These are phyloP conservation scores for Curvularia spicifera DNA, from an alignment of 2,329 filamentous ascomycete species.

Conservation along the genomic window DNA sequence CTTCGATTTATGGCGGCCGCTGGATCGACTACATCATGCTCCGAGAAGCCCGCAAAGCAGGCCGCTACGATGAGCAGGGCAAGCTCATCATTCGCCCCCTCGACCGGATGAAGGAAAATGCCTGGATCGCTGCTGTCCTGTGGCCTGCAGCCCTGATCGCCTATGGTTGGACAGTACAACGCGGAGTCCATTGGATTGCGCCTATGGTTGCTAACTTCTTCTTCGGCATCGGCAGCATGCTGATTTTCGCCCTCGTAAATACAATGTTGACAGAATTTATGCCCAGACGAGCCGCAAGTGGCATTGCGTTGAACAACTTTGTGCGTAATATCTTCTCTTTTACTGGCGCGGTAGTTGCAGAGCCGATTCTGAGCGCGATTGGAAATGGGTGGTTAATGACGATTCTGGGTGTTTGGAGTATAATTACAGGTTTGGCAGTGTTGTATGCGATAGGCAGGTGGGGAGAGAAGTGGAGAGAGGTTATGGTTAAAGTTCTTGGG, in stretches of 20 bases:
- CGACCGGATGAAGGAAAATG: constrained; percentile 52
- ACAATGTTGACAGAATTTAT: constrained; percentile 53
- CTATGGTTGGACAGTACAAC: constrained; percentile 48
- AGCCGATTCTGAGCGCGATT: constrained; percentile 44
- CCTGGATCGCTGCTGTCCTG: constrained; percentile 46
- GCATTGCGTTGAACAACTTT: constrained; percentile 52
- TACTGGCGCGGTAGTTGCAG: constrained; percentile 46
- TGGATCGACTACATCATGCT: constrained; percentile 52
- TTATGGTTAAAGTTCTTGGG: constrained; percentile 60
- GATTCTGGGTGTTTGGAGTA: constrained; percentile 54
- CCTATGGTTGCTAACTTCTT: constrained; percentile 52
- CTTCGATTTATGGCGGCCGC: constrained; percentile 46
- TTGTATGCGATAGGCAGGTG: constrained; percentile 68
- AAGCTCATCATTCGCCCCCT: constrained; percentile 46
- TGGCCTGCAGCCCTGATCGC: constrained; percentile 48
- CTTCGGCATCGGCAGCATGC: constrained; percentile 50
- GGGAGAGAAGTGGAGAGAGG: constrained; percentile 67
- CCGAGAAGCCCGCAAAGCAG: constrained; percentile 47
- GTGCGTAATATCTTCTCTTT: constrained; percentile 48
- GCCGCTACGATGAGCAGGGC: constrained; percentile 45
- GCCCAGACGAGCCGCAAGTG: constrained; percentile 44
- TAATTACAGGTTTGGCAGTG: constrained; percentile 55
- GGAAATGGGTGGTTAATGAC: constrained; percentile 52
- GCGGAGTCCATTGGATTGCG: constrained; percentile 42
- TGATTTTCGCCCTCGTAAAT: constrained; percentile 47